Base-by-base conservation (phyloP, 495 filamentous ascomycete genomes). In the Aspergillus avenaceus region DNA sequence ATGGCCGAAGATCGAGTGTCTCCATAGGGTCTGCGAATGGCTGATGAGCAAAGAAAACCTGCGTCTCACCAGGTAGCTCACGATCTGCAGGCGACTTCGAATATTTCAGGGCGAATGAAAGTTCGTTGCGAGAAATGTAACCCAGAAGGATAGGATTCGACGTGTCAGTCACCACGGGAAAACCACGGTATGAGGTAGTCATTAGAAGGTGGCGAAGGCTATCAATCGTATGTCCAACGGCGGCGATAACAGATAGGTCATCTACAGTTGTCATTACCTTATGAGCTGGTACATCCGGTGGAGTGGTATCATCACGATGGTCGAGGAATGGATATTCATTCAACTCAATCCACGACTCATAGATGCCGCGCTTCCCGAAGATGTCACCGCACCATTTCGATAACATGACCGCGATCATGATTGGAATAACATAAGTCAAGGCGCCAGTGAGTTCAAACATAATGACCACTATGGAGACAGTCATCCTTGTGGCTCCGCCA, bases 331-430 rank as follows among this genome's bases (percentile, higher is more conserved):
- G 95, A 67, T 97, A 98, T 59, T 90, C 91, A 55, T 92, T 92
- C 64, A 97, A 86, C 48, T 88, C 86, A 61, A 98, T 97, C 93
- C 93, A 98, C 40, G 84, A 87, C 62, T 98, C 93, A 74, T 98
- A 98, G 66, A 98, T 98, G 24, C 95, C 93, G 14, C 87, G 83
- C 42, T 88, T 89, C 14, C 88, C 88, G 67, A 98, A 95, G 23
- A 92, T 93, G 66, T 98, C 93, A 60, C 93, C 93, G 18, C 96
- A 90, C 93, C 93, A 98, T 69, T 98, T 98, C 52, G 86, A 88
- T 19, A 97, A 71, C 92, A 98, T 96, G 52, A 98, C 93, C n/a
- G 95, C 91, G 51, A 98, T 87, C 93, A 98, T 98, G 63, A 98
- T 97, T 16, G 93, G 93, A 9, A 98, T 84, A 26, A 98, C 93